Base-by-base conservation (phyloP, 306 rosid genomes). In the Hippophae tibetana region DNA sequence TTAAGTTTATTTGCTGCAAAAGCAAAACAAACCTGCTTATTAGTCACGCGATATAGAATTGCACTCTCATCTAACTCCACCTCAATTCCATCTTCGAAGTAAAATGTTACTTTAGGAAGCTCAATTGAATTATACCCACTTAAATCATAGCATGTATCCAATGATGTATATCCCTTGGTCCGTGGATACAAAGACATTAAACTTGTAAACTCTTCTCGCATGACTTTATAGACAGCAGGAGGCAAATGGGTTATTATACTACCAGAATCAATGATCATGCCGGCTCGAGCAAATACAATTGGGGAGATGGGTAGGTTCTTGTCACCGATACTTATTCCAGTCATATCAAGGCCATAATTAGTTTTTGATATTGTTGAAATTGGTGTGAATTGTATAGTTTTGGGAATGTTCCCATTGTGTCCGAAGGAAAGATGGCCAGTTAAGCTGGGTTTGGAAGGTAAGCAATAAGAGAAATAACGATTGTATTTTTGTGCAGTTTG, bases 1-100 rank as follows among this genome's bases (percentile, higher is more conserved):
- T 72, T 89, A 56, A 72, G 84, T 0, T 11, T 18, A 23, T 86
- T 89, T 0, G 74, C 60, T 0, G 97, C 87, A 45, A 89, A 86
- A 0, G 84, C 97, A 53, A 90, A 51, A 38, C 97, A 90, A 13
- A 54, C 86, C 51, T 84, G 89, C 6, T 62, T 27, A 13, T 1
- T 2, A 13, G 10, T 54, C 31, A 14, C 38, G 1, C 7, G 43
- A 38, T 25, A 3, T 5, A 66, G 7, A 38, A 66, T 11, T 5
- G 72, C 68, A 0, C 9, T 7, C 9, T 13, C 7, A 6, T 65
- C 67, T 38, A 48, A 38, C 3, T 60, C 59, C 46, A 74, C 49
- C 41, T 7, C 42, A 18, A 18, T 3, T 3, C 64, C 71, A 12
- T 60, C 64, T 5, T 59, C 70, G 48, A 74, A 69, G 5, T 1